Conservation (phyloP, 2,329 filamentous ascomycete genomes). For the Saccharata proteae region DNA sequence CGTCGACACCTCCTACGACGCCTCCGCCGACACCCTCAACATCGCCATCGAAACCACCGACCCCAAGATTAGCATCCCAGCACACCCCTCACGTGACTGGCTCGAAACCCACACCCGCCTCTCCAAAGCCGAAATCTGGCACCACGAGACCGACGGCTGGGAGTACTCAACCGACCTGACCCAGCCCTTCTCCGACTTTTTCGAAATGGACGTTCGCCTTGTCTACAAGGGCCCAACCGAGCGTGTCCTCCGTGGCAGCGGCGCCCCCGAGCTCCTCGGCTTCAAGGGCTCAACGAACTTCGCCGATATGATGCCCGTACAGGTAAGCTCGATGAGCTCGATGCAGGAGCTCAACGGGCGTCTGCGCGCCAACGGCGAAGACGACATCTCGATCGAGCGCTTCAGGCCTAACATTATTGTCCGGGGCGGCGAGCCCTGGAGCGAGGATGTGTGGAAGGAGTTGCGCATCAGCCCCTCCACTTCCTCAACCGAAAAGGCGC, state of each 20-base stretch:
- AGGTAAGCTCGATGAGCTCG: slow-evolving; percentile 44
- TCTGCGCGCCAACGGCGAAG: slow-evolving; percentile 29
- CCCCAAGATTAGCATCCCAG: slow-evolving; percentile 37
- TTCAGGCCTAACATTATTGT: slow-evolving; percentile 55
- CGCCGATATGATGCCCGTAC: slow-evolving; percentile 46
- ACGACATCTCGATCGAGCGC: slow-evolving; percentile 46
- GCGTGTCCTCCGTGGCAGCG: slow-evolving; percentile 44
- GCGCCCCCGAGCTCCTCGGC: slow-evolving; percentile 41
- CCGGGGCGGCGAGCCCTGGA: slow-evolving; percentile 43
- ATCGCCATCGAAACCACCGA: slow-evolving; percentile 1
- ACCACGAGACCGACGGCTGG: slow-evolving; percentile 44
- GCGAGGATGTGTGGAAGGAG: slow-evolving; percentile 52
- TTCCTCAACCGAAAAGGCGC: slow-evolving; percentile 4
- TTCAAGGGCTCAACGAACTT: slow-evolving; percentile 43
- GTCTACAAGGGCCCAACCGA: slow-evolving; percentile 51
- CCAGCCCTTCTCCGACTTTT: slow-evolving; percentile 41
- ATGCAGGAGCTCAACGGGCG: slow-evolving; percentile 47
- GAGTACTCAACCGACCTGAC: slow-evolving; percentile 42
- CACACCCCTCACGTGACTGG: slow-evolving; percentile 43
- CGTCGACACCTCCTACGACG: slow-evolving; percentile 42
- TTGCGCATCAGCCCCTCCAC: slow-evolving; percentile 32
- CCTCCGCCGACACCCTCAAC: slow-evolving; percentile 16
- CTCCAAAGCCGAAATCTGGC: slow-evolving; percentile 45
- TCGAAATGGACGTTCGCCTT: slow-evolving; percentile 42
- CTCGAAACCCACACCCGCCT: slow-evolving; percentile 40